phyloP scores from a whole-genome alignment of 768 basidiomycete genomes.

The Hypholoma sublateritium region DNA sequence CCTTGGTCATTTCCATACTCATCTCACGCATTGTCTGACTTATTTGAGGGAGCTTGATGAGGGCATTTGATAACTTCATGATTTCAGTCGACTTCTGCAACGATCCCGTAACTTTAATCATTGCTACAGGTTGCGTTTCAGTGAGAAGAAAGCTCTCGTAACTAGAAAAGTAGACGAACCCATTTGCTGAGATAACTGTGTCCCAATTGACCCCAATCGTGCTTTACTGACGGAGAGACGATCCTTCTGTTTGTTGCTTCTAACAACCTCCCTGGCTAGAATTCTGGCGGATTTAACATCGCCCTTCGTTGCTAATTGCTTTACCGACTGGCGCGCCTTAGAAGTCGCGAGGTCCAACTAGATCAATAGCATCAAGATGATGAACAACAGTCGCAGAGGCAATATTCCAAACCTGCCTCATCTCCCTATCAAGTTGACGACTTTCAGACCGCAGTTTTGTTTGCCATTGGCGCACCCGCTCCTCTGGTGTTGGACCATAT shows the following conservation, averaged over 20 bases:
- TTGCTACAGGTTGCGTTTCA: constrained; percentile 50
- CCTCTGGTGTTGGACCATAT: constrained; percentile 96
- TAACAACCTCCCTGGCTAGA: constrained; percentile 90
- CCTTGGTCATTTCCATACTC: constrained; percentile 99
- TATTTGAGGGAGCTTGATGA: constrained; percentile 91
- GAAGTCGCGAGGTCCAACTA: constrained; percentile 82
- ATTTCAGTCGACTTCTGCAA: constrained; percentile 98
- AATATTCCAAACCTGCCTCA: constrained; percentile 76
- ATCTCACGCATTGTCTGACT: constrained; percentile 94
- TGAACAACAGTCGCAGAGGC: constrained; percentile 14
- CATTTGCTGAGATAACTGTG: constrained; percentile 88
- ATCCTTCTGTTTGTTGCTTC: constrained; percentile 94
- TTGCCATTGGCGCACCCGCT: constrained; percentile 92
- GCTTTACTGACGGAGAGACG: constrained; percentile 92
- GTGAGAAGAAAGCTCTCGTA: not conserved
- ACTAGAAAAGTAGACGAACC: constrained; percentile 49
- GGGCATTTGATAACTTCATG: constrained; percentile 95
- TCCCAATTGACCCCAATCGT: constrained; percentile 83
- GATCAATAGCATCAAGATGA: constrained; percentile 10
- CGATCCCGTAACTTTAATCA: constrained; percentile 96
- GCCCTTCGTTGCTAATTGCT: constrained; percentile 87
- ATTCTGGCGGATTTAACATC: constrained; percentile 92
- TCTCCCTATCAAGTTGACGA: constrained; percentile 88
- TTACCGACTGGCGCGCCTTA: constrained; percentile 81
- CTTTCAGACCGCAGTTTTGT: constrained; percentile 78